Base-by-base conservation (phyloP, 2,329 filamentous ascomycete genomes). In the Fusarium falciforme region DNA sequence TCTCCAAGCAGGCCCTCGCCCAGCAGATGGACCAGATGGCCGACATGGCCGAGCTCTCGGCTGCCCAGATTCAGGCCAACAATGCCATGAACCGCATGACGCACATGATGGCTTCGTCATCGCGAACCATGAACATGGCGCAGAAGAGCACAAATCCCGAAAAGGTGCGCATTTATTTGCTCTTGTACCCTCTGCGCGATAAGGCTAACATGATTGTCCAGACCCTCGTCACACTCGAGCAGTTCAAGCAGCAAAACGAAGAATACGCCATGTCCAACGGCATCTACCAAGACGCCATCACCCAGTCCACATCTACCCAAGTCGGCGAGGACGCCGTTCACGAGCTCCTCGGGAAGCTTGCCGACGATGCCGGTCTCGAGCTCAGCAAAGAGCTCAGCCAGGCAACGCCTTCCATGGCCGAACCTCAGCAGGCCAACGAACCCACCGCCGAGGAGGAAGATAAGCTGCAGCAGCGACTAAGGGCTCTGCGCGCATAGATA, bases 261-360 rank as follows among this genome's bases (percentile, higher is more conserved):
- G 89, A 91, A 77, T 90, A 90, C 82, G 87, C 88, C 81, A 89
- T 91, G 84, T 88, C 85, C 80, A 90, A 90, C 82, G 88, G 91
- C 76, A 94, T 95, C 83, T 96, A 96, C 83, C 94, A 96, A 83
- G 94, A 95, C 79, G 93, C 94, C 68, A 96, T 95, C 71, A 91
- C 90, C 25, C 92, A 93, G 70, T 93, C 93, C 40, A 97, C 94
- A 2, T 82, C 93, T 83, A 78, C 92, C 85, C 81, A 93, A 87
- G 82, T 95, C 85, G 84, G 93, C 85, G 83, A 97, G 81, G 94
- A 97, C 76, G 94, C 95, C 76, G 94, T 97, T 2, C 94, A 97
- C 82, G 91, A 94, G 75, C 85, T 97, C 71, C 93, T 97, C 84
- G 92, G 90, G 73, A 93, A 97, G 84, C 90, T 96, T 49, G 94